Evolutionary conservation across 257 asterid species (phyloP), one percentile per base, ranked within the genome.

Genomic region (Plantago elongata): DNA sequence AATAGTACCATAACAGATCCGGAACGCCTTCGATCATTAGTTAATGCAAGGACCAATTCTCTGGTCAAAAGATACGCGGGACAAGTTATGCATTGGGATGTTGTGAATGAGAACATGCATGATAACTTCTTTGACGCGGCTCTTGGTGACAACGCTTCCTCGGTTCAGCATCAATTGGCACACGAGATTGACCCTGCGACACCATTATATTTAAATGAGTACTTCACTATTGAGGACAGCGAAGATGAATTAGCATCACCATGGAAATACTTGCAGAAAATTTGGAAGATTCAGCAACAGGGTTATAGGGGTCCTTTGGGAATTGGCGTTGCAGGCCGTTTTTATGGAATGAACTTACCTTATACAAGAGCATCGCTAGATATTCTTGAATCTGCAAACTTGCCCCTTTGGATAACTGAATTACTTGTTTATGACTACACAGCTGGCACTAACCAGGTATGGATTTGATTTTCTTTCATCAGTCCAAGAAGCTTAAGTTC

Each of bases 331-430:
- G 60, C 74, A 17, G 64, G 67, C 8, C 82, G 74, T 55, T 71
- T 73, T 38, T 54, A 18, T 18, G 12, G 10, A 11, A 1, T 70
- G 27, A 67, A 64, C 13, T 13, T 77, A 5, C 61, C 82, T 9
- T 77, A 70, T 17, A 22, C 70, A 5, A 70, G 82, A 45, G 62
- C 82, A 5, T 52, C 74, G 13, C 18, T 77, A 1, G 79, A 77
- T 16, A 50, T 60, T 13, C 67, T 77, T 2, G 64, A 49, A 11
- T 51, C 77, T 0, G 63, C 57, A 16, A 67, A 60, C 6, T 16
- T 74, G 63, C 79, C 83, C 27, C 57, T 77, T 22, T 77, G 83
- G 83, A 8, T 74, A 3, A 74, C 75, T 0, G 83, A 74, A 42
- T 34, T 77, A 22, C 73, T 72, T 37, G 68, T 56, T 38, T 13